Percentiles rank a stretch among this genome's conserved stretches.
These are phyloP conservation scores for Teratosphaeria destructans DNA, from an alignment of 2,329 filamentous ascomycete genomes.

Conservation along the genomic window DNA sequence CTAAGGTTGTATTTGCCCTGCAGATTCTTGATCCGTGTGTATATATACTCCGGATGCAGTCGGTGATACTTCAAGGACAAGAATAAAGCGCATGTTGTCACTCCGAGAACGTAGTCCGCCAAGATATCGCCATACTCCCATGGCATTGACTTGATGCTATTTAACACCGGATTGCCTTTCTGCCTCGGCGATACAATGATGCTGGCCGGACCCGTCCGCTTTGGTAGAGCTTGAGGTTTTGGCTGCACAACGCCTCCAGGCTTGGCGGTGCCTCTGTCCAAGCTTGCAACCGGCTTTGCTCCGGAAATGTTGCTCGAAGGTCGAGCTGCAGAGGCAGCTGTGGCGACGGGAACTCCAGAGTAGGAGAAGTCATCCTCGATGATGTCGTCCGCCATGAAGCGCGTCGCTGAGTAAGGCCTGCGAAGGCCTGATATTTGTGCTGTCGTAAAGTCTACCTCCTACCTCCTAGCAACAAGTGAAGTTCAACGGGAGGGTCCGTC, in stretches of 20 bases:
- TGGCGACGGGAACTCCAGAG: not conserved
- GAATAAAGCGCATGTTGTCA: slow-evolving; percentile 84
- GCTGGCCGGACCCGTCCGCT: slow-evolving; percentile 55
- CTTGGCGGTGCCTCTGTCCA: slow-evolving; percentile 24
- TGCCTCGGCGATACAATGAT: slow-evolving; percentile 88
- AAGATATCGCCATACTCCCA: slow-evolving; percentile 99
- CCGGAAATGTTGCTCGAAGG: slow-evolving; percentile 1
- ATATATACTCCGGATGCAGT: slow-evolving; percentile 94
- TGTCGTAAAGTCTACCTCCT: no score
- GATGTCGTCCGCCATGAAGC: slow-evolving; percentile 16
- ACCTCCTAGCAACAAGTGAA: no score
- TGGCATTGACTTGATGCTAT: slow-evolving; percentile 66
- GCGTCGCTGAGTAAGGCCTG: not conserved
- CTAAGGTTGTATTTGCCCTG: slow-evolving; percentile 80
- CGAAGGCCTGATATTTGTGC: no score
- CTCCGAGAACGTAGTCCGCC: slow-evolving; percentile 80
- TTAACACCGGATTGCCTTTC: slow-evolving; percentile 87
- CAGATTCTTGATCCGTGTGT: slow-evolving; percentile 76
- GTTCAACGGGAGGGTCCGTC: no score
- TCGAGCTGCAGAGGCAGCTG: not conserved
- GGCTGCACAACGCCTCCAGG: slow-evolving; percentile 47
- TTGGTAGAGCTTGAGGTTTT: slow-evolving; percentile 72
- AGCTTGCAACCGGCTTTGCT: slow-evolving; percentile 21
- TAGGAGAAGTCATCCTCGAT: slow-evolving; percentile 12
- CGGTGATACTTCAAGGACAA: slow-evolving; percentile 94